Evolutionary conservation across 176 grass and related monocot genomes (phyloP).

Genomic region (Lolium multiflorum): DNA sequence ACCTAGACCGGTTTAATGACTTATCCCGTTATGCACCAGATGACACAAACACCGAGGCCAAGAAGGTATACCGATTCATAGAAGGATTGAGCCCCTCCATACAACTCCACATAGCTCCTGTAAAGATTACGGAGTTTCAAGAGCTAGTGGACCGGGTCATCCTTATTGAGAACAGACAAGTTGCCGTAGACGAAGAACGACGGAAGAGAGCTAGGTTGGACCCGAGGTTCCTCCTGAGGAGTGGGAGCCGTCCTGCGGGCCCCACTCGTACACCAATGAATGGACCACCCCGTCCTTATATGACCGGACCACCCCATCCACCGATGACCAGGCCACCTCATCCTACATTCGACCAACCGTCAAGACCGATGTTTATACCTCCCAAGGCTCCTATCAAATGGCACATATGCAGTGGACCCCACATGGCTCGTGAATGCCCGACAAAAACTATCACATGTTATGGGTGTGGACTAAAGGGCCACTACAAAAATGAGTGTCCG

Average conservation of each 20-base stretch:
- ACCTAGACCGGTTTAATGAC: not conserved
- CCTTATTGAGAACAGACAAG: not conserved
- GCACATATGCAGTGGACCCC: too few species aligned
- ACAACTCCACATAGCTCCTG: not conserved
- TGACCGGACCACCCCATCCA: not conserved
- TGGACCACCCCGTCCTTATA: not conserved
- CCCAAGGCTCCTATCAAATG: too few species aligned
- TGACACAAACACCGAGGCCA: not conserved
- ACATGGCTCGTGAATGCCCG: too few species aligned
- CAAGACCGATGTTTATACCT: too few species aligned
- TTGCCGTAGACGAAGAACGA: not conserved
- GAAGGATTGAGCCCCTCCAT: not conserved
- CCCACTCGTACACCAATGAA: not conserved
- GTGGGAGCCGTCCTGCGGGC: not conserved
- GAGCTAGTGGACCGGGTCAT: not conserved
- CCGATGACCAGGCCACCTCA: too few species aligned
- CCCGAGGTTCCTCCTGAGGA: not conserved
- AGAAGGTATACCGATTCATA: not conserved
- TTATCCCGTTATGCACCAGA: not conserved
- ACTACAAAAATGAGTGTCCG: too few species aligned
- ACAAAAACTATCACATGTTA: too few species aligned
- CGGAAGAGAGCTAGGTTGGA: not conserved
- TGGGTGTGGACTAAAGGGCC: too few species aligned
- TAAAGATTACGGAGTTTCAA: not conserved
- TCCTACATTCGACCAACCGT: too few species aligned